Evolutionary conservation across 2,329 filamentous ascomycete genomes (phyloP).

Genomic region (Bertia moriformis): DNA sequence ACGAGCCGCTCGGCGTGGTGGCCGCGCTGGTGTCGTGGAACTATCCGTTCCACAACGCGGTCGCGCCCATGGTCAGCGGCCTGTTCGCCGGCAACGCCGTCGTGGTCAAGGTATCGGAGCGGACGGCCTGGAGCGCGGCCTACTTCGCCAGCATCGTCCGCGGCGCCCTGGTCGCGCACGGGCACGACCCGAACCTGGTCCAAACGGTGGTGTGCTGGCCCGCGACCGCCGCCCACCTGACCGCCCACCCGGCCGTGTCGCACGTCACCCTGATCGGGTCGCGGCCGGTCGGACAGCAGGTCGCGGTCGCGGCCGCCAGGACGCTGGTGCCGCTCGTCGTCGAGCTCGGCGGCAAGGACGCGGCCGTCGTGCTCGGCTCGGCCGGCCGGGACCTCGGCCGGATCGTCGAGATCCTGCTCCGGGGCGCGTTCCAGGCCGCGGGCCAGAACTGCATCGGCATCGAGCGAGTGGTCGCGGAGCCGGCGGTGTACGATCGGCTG

Average conservation of each 20-base stretch:
- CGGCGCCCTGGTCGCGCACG: slow-evolving; percentile 67
- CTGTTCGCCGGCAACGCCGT: slow-evolving; percentile 86
- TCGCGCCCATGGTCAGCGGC: slow-evolving; percentile 78
- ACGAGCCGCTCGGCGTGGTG: slow-evolving; percentile 85
- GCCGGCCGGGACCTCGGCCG: slow-evolving; percentile 48
- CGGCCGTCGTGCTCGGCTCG: slow-evolving; percentile 77
- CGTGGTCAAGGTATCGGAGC: slow-evolving; percentile 86
- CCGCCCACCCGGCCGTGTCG: slow-evolving; percentile 67
- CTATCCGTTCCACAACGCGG: slow-evolving; percentile 88
- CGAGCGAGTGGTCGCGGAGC: slow-evolving; percentile 74
- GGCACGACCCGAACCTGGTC: slow-evolving; percentile 67
- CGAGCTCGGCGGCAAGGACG: slow-evolving; percentile 90
- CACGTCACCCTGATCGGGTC: slow-evolving; percentile 97
- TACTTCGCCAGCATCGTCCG: slow-evolving; percentile 73
- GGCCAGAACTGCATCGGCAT: slow-evolving; percentile 98
- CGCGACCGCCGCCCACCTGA: slow-evolving; percentile 64
- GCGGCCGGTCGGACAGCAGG: slow-evolving; percentile 69
- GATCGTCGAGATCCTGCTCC: slow-evolving; percentile 70
- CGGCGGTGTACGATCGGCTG: slow-evolving; percentile 59
- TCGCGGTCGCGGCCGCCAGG: slow-evolving; percentile 74
- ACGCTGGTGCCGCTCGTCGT: slow-evolving; percentile 73
- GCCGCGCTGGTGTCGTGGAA: slow-evolving; percentile 97
- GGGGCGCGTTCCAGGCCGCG: slow-evolving; percentile 85
- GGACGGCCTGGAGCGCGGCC: slow-evolving; percentile 78
- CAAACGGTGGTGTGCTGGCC: slow-evolving; percentile 85